phyloP scores from a whole-genome alignment of 257 asterid species.

The Solanum sparsipilum region DNA sequence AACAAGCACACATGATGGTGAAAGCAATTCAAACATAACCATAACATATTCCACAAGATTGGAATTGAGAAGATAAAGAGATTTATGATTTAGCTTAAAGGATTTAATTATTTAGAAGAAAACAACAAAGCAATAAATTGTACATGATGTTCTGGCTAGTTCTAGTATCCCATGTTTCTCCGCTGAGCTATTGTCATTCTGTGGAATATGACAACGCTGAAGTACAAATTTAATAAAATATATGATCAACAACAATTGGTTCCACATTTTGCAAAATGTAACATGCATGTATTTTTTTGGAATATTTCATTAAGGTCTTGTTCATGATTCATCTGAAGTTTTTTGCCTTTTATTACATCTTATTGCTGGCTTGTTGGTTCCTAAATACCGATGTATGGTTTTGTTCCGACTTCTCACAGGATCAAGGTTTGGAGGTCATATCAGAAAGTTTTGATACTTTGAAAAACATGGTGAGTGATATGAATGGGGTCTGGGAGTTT shows the following conservation, averaged over 20 bases:
- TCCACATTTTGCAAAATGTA: conserved; percentile 26
- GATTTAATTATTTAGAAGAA: not conserved
- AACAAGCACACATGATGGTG: not conserved
- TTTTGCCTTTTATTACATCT: not conserved
- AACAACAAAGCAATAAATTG: not conserved
- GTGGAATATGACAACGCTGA: conserved; percentile 87
- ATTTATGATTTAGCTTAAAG: not conserved
- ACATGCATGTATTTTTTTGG: not conserved
- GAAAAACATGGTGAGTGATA: too few species aligned
- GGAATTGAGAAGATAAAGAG: not conserved
- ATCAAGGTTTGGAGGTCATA: too few species aligned
- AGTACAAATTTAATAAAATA: conserved; percentile 78
- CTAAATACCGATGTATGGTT: not conserved
- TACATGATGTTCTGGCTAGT: conserved; percentile 79
- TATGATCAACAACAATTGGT: conserved; percentile 64
- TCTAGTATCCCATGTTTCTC: conserved; percentile 93
- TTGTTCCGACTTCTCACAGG: too few species aligned
- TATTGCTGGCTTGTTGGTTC: not conserved
- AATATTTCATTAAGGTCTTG: not conserved
- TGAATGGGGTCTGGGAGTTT: too few species aligned
- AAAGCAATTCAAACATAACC: not conserved
- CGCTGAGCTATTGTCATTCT: conserved; percentile 96
- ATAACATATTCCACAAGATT: not conserved
- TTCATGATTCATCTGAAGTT: not conserved
- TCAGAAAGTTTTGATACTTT: too few species aligned